Evolutionary conservation across 1,284 basidiomycete species (phyloP), one percentile per base, ranked within the genome.

Genomic region (Phellopilus nigrolimitatus): DNA sequence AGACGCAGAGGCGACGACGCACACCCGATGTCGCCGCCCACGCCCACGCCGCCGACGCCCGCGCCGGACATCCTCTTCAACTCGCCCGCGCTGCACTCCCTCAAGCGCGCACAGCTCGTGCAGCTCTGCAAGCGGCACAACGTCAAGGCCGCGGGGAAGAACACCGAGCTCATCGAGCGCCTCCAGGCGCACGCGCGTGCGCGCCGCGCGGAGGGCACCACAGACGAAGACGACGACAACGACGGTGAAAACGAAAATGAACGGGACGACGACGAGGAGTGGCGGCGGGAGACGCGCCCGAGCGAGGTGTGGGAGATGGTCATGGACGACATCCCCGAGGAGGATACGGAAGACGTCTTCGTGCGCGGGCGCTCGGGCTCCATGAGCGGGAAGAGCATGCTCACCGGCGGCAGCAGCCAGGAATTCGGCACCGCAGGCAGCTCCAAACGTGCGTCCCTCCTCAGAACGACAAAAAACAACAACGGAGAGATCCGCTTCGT

Each of bases 51-150:
- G 24, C 45, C 22, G 28, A 80, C 79, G 82, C 76, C 80, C 34
- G 80, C 79, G 4, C 85, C 83, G 1, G 86, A 86, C 60, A 89
- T 90, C 46, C 67, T 90, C 6, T 88, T 84, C 69, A 88, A 90
- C 66, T 86, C 85, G 3, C 84, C 86, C 0, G 87, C 88, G 0
- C 67, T 90, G 21, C 79, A 87, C 62, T 84, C 85, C 9, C 76
- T 90, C 36, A 88, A 88, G 64, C 82, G 87, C 43, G 80, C 87
- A 45, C 87, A 90, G 61, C 82, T 90, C 38, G 74, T 88, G 53
- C 87, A 85, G 57, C 72, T 90, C 39, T 90, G 88, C 78, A 89
- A 89, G 65, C 76, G 81, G 21, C 84, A 90, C 64, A 73, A 78
- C 0, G 72, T 90, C 63, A 89, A 87, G 65, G 85, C 84, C 0